phyloP scores from a whole-genome alignment of 176 grass and related monocot genomes.

The Hyparrhenia diplandra region DNA sequence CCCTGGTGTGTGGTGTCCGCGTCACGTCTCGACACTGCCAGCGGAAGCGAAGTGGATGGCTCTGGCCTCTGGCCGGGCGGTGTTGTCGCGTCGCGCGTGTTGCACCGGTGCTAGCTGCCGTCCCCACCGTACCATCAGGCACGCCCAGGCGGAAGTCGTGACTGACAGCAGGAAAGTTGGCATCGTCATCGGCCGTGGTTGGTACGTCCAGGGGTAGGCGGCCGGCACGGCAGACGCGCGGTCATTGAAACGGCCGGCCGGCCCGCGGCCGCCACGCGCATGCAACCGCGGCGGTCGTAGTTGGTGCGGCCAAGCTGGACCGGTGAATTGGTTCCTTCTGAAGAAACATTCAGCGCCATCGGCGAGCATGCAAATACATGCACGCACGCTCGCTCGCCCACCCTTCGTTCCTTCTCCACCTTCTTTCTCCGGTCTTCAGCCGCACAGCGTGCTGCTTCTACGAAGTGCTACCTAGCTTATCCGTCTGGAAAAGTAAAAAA shows the following conservation, averaged over 20 bases:
- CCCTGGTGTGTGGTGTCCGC: not conserved
- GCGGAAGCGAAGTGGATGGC: not conserved
- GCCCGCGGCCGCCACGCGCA: not conserved
- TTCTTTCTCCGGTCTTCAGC: not conserved
- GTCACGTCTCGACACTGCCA: not conserved
- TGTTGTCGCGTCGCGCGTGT: not conserved
- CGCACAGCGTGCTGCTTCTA: not conserved
- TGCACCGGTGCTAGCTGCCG: not conserved
- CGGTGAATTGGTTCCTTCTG: slow-evolving; percentile 36
- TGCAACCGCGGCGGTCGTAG: slow-evolving; percentile 3
- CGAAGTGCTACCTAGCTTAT: not conserved
- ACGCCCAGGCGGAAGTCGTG: too few species aligned
- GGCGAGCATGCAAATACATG: not conserved
- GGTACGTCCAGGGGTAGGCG: not conserved
- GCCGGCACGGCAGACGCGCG: not conserved
- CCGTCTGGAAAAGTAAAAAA: not conserved
- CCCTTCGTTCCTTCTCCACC: not conserved
- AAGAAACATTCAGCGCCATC: slow-evolving; percentile 35
- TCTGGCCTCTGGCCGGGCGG: not conserved
- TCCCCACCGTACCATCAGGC: not conserved
- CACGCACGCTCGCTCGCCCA: not conserved
- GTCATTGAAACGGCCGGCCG: slow-evolving; percentile 22
- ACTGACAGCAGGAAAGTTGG: not conserved
- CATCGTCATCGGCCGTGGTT: not conserved
- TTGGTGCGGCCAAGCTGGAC: slow-evolving; percentile 25